Conservation (phyloP, 2,329 filamentous ascomycete species). For the Ustulina deusta region DNA sequence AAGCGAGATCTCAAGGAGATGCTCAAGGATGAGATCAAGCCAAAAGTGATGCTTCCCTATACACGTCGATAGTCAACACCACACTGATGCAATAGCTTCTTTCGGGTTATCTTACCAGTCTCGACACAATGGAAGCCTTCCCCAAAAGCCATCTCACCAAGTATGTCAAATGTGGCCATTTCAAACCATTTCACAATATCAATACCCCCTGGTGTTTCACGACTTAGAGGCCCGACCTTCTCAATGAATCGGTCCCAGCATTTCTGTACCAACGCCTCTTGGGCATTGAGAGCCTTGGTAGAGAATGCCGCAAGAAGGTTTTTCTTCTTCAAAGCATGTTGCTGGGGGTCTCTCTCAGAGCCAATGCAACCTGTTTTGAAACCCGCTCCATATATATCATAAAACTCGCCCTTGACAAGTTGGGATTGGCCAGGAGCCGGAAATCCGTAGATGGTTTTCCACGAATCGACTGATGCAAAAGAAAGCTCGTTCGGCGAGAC, state of each 20-base stretch:
- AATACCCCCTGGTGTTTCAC: slow-evolving; percentile 8
- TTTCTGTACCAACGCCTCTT: slow-evolving; percentile 24
- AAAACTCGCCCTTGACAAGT: slow-evolving; percentile 39
- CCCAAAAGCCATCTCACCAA: slow-evolving; percentile 34
- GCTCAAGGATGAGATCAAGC: slow-evolving; percentile 14
- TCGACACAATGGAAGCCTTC: slow-evolving; percentile 25
- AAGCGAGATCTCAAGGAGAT: slow-evolving; percentile 21
- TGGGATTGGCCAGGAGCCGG: slow-evolving; percentile 25
- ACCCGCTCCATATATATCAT: slow-evolving; percentile 38
- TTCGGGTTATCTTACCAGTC: slow-evolving; percentile 6
- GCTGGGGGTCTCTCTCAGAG: slow-evolving; percentile 37
- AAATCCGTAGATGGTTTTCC: slow-evolving; percentile 38
- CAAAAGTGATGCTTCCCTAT: slow-evolving; percentile 26
- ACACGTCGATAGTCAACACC: background rate
- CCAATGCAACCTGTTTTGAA: slow-evolving; percentile 38
- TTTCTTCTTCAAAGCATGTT: slow-evolving; percentile 36
- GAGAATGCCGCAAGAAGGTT: slow-evolving; percentile 24
- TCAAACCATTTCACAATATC: slow-evolving; percentile 29
- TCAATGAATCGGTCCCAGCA: slow-evolving; percentile 11
- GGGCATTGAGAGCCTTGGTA: slow-evolving; percentile 16
- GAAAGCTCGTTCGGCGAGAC: slow-evolving; percentile 43
- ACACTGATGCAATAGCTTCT: background rate
- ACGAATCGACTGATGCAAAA: slow-evolving; percentile 31
- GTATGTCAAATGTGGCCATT: slow-evolving; percentile 28
- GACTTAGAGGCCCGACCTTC: slow-evolving; percentile 22